phyloP scores from a whole-genome alignment of 371 early-diverging fungal genomes.

The Nosema muscidifuracis region DNA sequence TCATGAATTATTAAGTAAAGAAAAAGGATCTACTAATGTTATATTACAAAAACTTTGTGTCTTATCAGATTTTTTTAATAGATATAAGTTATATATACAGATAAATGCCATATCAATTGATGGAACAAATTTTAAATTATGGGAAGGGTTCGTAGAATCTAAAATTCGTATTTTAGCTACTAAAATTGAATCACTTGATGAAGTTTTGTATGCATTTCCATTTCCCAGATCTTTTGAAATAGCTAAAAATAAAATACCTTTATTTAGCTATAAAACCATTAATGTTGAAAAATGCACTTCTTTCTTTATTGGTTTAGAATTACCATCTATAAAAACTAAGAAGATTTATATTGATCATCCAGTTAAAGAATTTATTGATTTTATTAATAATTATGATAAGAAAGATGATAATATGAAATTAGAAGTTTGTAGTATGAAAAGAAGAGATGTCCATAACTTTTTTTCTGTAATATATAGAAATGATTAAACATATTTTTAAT shows the following conservation, averaged over 20 bases:
- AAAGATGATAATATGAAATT: conserved; percentile 19
- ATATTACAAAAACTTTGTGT: conserved; percentile 67
- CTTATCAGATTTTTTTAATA: conserved; percentile 76
- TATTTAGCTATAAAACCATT: background rate
- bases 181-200: conserved; percentile 74
- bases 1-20: conserved; percentile 31
- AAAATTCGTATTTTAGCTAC: conserved; percentile 76
- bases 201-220: conserved; percentile 74
- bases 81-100: conserved; percentile 81
- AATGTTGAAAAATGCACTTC: conserved; percentile 22
- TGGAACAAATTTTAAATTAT: conserved; percentile 53
- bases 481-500: conserved; percentile 4
- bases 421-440: conserved; percentile 33
- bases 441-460: conserved; percentile 41
- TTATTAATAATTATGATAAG: conserved; percentile 36
- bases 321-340: conserved; percentile 32
- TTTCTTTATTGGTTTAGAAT: conserved; percentile 42
- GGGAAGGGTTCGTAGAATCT: conserved; percentile 83
- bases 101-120: conserved; percentile 65
- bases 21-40: conserved; percentile 24
- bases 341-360: conserved; percentile 37
- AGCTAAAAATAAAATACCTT: conserved; percentile 17
- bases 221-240: conserved; percentile 76
- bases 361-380: conserved; percentile 48
- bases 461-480: conserved; percentile 24